Evolutionary conservation across 768 basidiomycete species (phyloP), one percentile per base, ranked within the genome.

Genomic region (Phylloporus scabripes): DNA sequence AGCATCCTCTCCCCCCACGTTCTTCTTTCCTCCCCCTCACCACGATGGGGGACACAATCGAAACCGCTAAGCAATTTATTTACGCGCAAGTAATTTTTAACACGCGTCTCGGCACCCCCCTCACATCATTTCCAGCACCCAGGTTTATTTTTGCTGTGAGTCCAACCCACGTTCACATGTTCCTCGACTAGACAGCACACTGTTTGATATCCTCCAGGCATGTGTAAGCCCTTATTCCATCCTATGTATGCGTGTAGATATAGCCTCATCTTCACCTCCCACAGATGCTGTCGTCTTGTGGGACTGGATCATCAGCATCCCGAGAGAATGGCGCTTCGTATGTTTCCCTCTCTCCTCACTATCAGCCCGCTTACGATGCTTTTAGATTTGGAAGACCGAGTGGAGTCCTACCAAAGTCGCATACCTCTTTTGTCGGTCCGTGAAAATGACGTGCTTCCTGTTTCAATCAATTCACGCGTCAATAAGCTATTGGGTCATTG

Each of bases 91-190:
- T 71, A 12, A 23, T 39, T 51, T 36, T 21, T 39, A 40, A 23
- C 17, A 1, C 31, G 32, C 45, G 29, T 26, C 38, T 38, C 24
- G 8, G 34, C 11, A 11, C 38, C 28, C 40, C 33, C 17, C 63
- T 58, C 42, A 66, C 48, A 39, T 28, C 33, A 9, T 34, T 48
- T 42, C 23, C 46, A 76, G 75, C 45, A 75, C 76, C 32, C 87
- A 90, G 71, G 78, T 88, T 65, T 87, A 87, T 73, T 89, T 90
- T 69, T 89, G 86, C 74, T 85, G 87, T 89, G 66, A 71, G 85
- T 80, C 57, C 51, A 56, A 40, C 57, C 51, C 14, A 11, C 31
- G 1, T 14, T 10, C 54, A 51, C 15, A 18, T 50, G 53, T 60
- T 52, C 50, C 38, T 47, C 55, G 40, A 58, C 54, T 43, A 46